These are phyloP conservation scores for Daldinia grandis DNA, from an alignment of 495 filamentous ascomycete genomes.

Conservation along the genomic window DNA sequence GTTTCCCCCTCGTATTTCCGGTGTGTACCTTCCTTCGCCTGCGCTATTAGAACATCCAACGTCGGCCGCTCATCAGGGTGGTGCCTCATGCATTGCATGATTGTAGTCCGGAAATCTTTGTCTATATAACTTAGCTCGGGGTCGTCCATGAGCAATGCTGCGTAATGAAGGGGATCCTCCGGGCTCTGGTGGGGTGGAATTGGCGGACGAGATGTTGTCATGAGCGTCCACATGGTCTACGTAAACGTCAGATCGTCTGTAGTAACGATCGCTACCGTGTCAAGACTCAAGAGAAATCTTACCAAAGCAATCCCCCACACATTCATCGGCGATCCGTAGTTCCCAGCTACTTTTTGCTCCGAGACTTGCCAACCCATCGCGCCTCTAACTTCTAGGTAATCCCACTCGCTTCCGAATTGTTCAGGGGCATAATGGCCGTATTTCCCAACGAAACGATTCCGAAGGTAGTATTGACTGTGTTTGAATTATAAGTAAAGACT, in stretches of 20 bases:
- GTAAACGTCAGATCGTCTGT: not conserved
- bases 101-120: slow-evolving; percentile 7
- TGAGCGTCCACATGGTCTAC: slow-evolving; percentile 35
- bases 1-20: not conserved
- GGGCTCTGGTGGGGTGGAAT: not conserved
- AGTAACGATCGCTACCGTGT: not conserved
- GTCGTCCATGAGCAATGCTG: slow-evolving; percentile 11
- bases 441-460: not conserved
- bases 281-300: not conserved
- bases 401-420: slow-evolving; percentile 40
- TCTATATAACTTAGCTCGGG: slow-evolving; percentile 6
- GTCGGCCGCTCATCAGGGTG: slow-evolving; percentile 15
- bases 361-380: slow-evolving; percentile 9
- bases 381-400: not conserved
- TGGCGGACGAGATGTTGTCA: slow-evolving; percentile 10
- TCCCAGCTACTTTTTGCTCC: slow-evolving; percentile 25
- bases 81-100: slow-evolving; percentile 29
- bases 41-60: not conserved
- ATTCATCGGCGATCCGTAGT: slow-evolving; percentile 31
- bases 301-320: slow-evolving; percentile 34
- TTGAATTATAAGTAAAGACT: not conserved
- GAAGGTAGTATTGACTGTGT: slow-evolving; percentile 20
- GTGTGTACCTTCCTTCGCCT: slow-evolving; percentile 2
- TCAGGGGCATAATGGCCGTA: slow-evolving; percentile 28
- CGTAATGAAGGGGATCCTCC: slow-evolving; percentile 4